Evolutionary conservation across 176 grass and related monocot species (phyloP).

Genomic region (Carex myosuroides): DNA sequence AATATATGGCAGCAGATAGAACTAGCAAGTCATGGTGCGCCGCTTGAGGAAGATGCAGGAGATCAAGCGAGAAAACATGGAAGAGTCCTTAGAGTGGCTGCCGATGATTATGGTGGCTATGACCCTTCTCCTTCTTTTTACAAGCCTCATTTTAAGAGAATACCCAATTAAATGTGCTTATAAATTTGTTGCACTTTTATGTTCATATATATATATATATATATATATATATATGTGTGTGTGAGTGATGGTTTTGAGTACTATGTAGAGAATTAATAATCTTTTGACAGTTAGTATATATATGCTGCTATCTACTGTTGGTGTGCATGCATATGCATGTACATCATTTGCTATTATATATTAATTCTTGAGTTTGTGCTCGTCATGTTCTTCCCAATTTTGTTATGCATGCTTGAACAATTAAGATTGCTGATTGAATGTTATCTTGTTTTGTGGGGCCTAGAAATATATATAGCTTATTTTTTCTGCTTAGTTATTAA

Average conservation of each 20-base stretch:
- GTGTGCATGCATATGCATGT: background rate
- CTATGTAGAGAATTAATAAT: conserved; percentile 17
- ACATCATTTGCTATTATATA: conserved; percentile 5
- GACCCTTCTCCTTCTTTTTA: conserved; percentile 46
- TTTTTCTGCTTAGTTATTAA: too few relatives aligned
- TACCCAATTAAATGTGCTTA: conserved; percentile 40
- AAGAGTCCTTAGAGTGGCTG: conserved; percentile 51
- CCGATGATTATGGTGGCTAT: conserved; percentile 54
- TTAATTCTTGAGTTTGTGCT: background rate
- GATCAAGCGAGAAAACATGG: conserved; percentile 15
- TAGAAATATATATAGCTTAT: too few relatives aligned
- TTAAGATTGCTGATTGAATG: background rate
- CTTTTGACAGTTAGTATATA: conserved; percentile 8
- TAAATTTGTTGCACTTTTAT: background rate
- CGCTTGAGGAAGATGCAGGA: conserved; percentile 21
- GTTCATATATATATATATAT: conserved; percentile 3
- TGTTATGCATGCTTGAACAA: background rate
- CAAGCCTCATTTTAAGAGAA: conserved; percentile 76
- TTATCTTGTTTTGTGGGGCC: background rate
- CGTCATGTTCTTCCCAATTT: background rate
- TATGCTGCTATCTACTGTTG: background rate
- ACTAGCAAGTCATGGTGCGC: background rate
- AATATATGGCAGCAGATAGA: conserved; percentile 5
- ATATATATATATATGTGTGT: too few relatives aligned
- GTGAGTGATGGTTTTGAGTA: background rate